Percentiles rank a stretch among this genome's conserved stretches.
These are phyloP conservation scores for Cutaneotrichosporon sp. DNA, from an alignment of 1,284 basidiomycete species.

Conservation along the genomic window DNA sequence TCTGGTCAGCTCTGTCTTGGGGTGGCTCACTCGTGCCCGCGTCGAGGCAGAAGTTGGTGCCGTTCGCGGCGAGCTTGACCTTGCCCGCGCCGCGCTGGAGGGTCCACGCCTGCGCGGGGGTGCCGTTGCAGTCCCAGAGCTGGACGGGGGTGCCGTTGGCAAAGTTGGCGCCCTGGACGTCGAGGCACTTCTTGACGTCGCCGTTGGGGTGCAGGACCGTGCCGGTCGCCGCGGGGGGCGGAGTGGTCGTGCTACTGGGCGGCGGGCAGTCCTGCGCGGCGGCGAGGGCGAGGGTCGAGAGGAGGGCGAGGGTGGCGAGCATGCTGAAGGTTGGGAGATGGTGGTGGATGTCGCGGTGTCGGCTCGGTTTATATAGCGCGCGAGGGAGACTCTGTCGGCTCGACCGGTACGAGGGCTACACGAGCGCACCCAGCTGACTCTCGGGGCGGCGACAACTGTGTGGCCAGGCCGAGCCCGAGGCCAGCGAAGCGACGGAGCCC, in stretches of 20 bases:
- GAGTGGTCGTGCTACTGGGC: slow-evolving; percentile 11
- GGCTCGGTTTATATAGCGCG: no score
- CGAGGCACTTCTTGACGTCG: slow-evolving; percentile 37
- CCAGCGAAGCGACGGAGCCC: no score
- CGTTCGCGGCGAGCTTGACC: slow-evolving; percentile 28
- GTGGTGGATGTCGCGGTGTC: no score
- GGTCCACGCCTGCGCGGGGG: slow-evolving; percentile 35
- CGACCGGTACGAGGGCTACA: no score
- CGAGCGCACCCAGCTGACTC: no score
- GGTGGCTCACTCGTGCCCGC: slow-evolving; percentile 22
- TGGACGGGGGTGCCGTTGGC: slow-evolving; percentile 30
- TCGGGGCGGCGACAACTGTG: no score
- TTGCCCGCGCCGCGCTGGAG: slow-evolving; percentile 25
- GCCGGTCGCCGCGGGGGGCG: slow-evolving; percentile 20
- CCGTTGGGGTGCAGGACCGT: slow-evolving; percentile 37
- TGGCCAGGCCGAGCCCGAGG: no score
- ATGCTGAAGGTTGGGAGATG: neutral
- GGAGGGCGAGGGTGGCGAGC: slow-evolving; percentile 11
- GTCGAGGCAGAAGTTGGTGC: slow-evolving; percentile 41
- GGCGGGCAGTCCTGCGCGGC: slow-evolving; percentile 10
- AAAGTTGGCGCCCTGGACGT: slow-evolving; percentile 22
- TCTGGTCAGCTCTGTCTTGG: neutral
- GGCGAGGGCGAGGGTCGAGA: slow-evolving; percentile 14
- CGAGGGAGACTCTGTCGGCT: no score
- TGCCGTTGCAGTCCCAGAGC: slow-evolving; percentile 37